Base-by-base conservation (phyloP, 2,329 filamentous ascomycete genomes). In the Alternaria solani region DNA sequence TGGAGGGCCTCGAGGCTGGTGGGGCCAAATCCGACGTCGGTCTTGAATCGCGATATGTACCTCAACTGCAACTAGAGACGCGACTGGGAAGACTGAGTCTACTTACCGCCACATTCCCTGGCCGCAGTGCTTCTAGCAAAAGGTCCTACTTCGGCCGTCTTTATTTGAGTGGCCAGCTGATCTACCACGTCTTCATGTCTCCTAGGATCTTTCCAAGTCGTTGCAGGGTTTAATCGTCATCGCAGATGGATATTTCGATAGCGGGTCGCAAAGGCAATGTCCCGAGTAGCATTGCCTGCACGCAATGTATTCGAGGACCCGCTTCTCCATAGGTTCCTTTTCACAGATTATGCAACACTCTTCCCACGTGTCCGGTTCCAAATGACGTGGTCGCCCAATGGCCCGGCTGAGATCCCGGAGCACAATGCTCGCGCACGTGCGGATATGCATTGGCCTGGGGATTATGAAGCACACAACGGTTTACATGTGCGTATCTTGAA, bases 21-120 rank as follows among this genome's bases (percentile, higher is more conserved):
- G 38, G 44, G 43, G 51, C 46, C 47, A 59, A 53, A 55, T 43
- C 34, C 51, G 57, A 55, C 52, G 57, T 51, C 51, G 57, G 57
- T 59, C 51, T 46, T 59, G 57, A 54, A 38, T 56, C 44, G 43
- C 44, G 49, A 51, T 38, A 20, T 56, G 57, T 51, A 56, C 46
- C 30, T 56, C 28, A 16, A 32, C 56, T 48, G 56, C 51, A 55
- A 23, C 55, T 58, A 58, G 18, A 18, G 30, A 49, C 30, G 55
- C 41, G 7, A 20, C 25, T 36, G 52, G 32, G 41, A 39, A 16
- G n/a, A 36, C 14, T 28, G 34, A 47, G 26, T 23, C 11, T 18
- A 46, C 20, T 20, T 48, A 20, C 51, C 49, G 26, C n/a, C 46
- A 30, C 30, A 20, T 23, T 28, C 32, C 36, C 32, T 20, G 18